Conservation (phyloP, 1,139 yeast species). For the Nakaseomyces kungkrabaensis region DNA sequence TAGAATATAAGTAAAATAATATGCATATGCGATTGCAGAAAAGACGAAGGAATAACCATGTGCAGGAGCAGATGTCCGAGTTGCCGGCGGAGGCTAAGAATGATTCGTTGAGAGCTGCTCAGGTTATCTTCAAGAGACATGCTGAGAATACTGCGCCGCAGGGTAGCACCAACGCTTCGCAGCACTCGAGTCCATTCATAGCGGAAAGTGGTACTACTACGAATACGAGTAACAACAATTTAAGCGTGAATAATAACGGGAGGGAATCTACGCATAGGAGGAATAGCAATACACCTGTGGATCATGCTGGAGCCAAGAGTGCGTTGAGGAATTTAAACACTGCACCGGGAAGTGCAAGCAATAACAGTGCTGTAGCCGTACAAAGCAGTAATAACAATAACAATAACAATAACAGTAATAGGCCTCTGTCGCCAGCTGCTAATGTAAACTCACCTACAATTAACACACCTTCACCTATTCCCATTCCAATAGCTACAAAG, state of each 20-base stretch:
- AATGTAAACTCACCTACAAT: background rate
- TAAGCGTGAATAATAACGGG: background rate
- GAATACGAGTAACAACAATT: background rate
- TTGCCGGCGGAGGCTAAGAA: conserved; percentile 9
- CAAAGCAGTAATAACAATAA: background rate
- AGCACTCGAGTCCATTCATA: background rate
- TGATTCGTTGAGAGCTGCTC: conserved; percentile 21
- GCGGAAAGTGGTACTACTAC: background rate
- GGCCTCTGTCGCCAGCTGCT: background rate
- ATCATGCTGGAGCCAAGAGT: background rate
- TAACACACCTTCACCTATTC: background rate
- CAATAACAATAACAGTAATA: background rate
- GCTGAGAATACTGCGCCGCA: conserved; percentile 6
- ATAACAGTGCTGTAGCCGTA: background rate
- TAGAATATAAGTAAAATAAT: too few species aligned
- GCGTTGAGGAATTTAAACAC: background rate
- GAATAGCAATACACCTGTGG: background rate
- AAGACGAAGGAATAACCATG: conserved; percentile 2
- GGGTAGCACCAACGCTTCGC: background rate
- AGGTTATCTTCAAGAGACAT: conserved; percentile 20
- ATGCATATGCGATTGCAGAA: conserved; percentile 3
- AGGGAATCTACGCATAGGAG: background rate
- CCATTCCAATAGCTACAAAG: background rate
- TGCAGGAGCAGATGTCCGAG: conserved; percentile 1
- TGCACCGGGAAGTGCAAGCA: background rate